phyloP scores from a whole-genome alignment of 805 yeast genomes.

The Priceomyces castillae region DNA sequence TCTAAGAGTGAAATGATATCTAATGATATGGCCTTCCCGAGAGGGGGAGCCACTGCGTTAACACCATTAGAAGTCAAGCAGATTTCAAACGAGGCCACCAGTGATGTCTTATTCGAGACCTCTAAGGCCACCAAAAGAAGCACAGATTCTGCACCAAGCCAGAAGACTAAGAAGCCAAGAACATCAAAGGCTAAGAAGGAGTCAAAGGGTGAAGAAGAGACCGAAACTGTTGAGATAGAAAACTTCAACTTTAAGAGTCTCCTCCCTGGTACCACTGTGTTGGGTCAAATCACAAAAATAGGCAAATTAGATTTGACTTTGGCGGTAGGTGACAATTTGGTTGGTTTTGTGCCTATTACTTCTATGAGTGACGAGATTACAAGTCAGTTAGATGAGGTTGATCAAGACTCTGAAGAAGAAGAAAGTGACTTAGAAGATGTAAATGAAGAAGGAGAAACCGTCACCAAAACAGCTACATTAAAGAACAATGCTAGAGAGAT shows the following conservation, averaged over 20 bases:
- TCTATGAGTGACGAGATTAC: slow-evolving; percentile 66
- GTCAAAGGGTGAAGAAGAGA: slow-evolving; percentile 17
- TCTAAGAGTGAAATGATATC: slow-evolving; percentile 33
- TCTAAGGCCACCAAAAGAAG: slow-evolving; percentile 33
- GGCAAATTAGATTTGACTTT: slow-evolving; percentile 62
- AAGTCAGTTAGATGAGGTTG: slow-evolving; percentile 51
- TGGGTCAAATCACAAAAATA: slow-evolving; percentile 72
- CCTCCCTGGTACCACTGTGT: slow-evolving; percentile 66
- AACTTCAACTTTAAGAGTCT: slow-evolving; percentile 60
- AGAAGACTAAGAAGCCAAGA: slow-evolving; percentile 23
- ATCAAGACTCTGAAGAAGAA: slow-evolving; percentile 33
- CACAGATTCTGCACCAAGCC: slow-evolving; percentile 24
- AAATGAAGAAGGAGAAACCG: slow-evolving; percentile 29
- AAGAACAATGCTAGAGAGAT: slow-evolving; percentile 35
- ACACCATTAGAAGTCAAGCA: slow-evolving; percentile 90
- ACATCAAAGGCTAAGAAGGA: slow-evolving; percentile 17
- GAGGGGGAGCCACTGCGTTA: slow-evolving; percentile 90
- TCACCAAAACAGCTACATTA: slow-evolving; percentile 20
- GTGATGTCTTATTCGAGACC: slow-evolving; percentile 77
- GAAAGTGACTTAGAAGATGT: slow-evolving; percentile 29
- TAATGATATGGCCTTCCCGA: slow-evolving; percentile 72
- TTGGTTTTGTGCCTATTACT: slow-evolving; percentile 76
- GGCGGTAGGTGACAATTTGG: slow-evolving; percentile 74
- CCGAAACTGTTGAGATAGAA: slow-evolving; percentile 52
- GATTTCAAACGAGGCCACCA: slow-evolving; percentile 87